Base-by-base conservation (phyloP, 352 stramenopile genomes). In the Aphanomyces stellatus region DNA sequence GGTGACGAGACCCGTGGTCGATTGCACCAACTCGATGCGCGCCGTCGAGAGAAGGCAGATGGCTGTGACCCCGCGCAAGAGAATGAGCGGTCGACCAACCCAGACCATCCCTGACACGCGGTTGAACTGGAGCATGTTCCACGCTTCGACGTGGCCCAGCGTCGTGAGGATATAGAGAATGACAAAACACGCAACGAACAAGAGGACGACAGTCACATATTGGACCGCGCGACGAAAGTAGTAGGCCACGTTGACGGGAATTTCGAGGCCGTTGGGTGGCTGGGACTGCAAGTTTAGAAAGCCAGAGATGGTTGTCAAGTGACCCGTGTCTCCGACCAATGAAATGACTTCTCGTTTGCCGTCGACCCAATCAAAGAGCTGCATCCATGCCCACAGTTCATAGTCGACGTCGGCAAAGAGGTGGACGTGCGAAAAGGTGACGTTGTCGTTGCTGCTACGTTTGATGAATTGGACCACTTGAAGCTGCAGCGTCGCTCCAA, bases 1-100 rank as follows among this genome's bases (percentile, higher is more conserved):
- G 7, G 56, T 51, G 6, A 51, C 56, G 34, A 53, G 22, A n/a
- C 56, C 56, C 25, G 13, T 11, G 2, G 28, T 4, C 3, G 31
- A 5, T 13, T 7, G 8, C 8, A 24, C 13, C 4, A 64, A 24
- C 3, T 64, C 3, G 22, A 64, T 13, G 22, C 33, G 30, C n/a
- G 31, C 4, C 33, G 56, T 64, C 10, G 40, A 48, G 40, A 64
- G 42, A 6, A 64, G 22, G 7, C 56, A 64, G 22, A 64, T 64
- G 2, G 56, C 56, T 6, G 33, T 27, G 6, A 51, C 24, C 11
- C 27, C 37, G 25, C 56, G 56, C 11, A 64, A 8, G 19, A 64
- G 13, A 8, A 64, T 28, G 17, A 64, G 37, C 5, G 56, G 42
- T 6, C 56, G 56, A 11, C 56, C 56, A 24, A 37, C 34, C 56